Evolutionary conservation across 1,284 basidiomycete species (phyloP).

Genomic region (Rhodofomes roseus): DNA sequence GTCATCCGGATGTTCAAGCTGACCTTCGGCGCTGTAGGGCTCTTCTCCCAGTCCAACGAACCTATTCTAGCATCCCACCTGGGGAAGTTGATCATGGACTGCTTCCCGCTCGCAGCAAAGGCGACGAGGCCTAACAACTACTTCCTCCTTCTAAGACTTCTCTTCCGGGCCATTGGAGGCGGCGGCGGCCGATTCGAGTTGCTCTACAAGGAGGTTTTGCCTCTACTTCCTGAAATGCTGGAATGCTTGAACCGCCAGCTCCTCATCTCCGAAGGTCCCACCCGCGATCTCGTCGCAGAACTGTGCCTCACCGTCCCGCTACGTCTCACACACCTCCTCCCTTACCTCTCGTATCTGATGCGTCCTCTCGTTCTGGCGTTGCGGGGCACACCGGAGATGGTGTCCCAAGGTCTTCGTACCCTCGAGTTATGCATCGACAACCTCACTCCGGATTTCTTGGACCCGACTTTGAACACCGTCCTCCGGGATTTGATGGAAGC

Average conservation of each 20-base stretch:
- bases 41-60: slow-evolving; percentile 82
- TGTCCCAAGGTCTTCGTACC: slow-evolving; percentile 94
- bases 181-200: slow-evolving; percentile 93
- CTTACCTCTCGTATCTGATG: slow-evolving; percentile 96
- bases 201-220: slow-evolving; percentile 95
- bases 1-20: slow-evolving; percentile 95
- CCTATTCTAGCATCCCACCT: slow-evolving; percentile 90
- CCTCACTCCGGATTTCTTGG: slow-evolving; percentile 96
- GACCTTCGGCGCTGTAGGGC: slow-evolving; percentile 88
- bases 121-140: slow-evolving; percentile 91
- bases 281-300: slow-evolving; percentile 92
- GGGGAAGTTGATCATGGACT: slow-evolving; percentile 94
- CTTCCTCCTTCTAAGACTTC: slow-evolving; percentile 88
- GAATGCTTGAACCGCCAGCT: slow-evolving; percentile 93
- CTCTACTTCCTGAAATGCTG: slow-evolving; percentile 94
- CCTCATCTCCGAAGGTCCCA: slow-evolving; percentile 73
- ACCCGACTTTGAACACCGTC: slow-evolving; percentile 93
- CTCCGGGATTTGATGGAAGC: slow-evolving; percentile 95
- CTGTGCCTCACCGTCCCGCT: slow-evolving; percentile 97
- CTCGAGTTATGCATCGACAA: slow-evolving; percentile 99
- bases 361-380: slow-evolving; percentile 93
- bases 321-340: slow-evolving; percentile 92
- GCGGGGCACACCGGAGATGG: slow-evolving; percentile 84
- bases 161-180: slow-evolving; percentile 97
- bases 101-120: slow-evolving; percentile 91